Base-by-base conservation (phyloP, 805 yeast genomes). In the Candida chilensis region DNA sequence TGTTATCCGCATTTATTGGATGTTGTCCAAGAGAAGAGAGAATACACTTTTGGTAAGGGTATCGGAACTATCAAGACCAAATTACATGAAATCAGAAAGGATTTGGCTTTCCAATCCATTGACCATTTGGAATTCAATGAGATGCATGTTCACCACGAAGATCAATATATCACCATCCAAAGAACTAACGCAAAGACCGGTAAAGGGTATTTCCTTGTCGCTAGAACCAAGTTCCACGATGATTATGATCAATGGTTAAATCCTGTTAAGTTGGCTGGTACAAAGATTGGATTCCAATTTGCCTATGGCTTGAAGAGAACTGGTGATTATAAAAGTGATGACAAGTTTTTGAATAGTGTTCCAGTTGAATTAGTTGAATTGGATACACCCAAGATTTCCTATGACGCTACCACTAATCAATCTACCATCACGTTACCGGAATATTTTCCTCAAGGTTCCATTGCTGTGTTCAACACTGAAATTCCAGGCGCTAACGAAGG, bases 111-210 rank as follows among this genome's bases (percentile, higher is more conserved):
- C 15, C 75, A 77, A 36, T 60, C 67, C 38, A 60, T 64, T 25
- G 94, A 84, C 38, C 63, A 65, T 28, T 36, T 47, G 27, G 63
- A 63, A 31, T 67, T 64, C 34, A 83, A 83, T 42, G 96, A 90
- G 54, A 86, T 84, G 82, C 90, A 84, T 50, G 83, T 90, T 24
- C 96, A 90, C 48, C 96, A 84, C 45, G 94, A 87, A 38, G 95
- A 84, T 10, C 95, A 88, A 51, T 90, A 69, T 51, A 84, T 90
- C 35, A 88, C 96, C 1, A 76, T 90, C 32, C 96, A 90, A 52
- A 65, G 97, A 41, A 71, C 78, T 17, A 84, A 85, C 48, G 80
- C 94, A 0, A 70, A 74, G 39, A 76, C 86, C 2, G 97, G 97
- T 2, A 68, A 70, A 35, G 98, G 98, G 2, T 84, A 82, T 74